phyloP scores from a whole-genome alignment of 2,329 filamentous ascomycete genomes.

The Calonectria fujianensis region DNA sequence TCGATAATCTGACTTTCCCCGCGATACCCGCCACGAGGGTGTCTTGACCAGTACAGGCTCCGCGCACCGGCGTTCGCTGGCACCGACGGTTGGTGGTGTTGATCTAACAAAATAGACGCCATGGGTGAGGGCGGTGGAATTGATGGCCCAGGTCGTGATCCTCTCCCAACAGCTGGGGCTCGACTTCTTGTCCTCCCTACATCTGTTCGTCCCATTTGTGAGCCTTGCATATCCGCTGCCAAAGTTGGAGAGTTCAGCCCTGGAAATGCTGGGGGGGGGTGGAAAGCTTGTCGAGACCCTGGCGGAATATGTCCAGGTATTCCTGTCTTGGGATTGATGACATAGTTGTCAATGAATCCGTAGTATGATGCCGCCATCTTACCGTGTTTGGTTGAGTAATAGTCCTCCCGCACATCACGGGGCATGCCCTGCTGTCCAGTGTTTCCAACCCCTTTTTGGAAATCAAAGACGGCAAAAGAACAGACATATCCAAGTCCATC shows the following conservation, averaged over 20 bases:
- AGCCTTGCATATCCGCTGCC: constrained; percentile 73
- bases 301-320: constrained; percentile 77
- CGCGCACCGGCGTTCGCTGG: constrained; percentile 66
- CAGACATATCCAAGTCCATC: constrained; percentile 97
- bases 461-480: constrained; percentile 97
- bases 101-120: constrained; percentile 83
- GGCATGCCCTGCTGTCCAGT: constrained; percentile 62
- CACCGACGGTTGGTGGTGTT: constrained; percentile 80
- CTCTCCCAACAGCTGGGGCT: constrained; percentile 59
- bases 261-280: constrained; percentile 85
- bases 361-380: constrained; percentile 99
- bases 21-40: constrained; percentile 66
- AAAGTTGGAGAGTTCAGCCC: constrained; percentile 79
- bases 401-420: constrained; percentile 88
- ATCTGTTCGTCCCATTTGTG: constrained; percentile 64
- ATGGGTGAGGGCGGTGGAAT: constrained; percentile 78
- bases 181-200: constrained; percentile 67
- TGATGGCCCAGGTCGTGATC: constrained; percentile 59
- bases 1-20: constrained; percentile 73
- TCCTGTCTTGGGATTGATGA: constrained; percentile 81
- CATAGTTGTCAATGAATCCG: constrained; percentile 95
- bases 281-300: constrained; percentile 74
- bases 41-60: constrained; percentile 68
- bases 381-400: constrained; percentile 95
- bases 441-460: constrained; percentile 84